Evolutionary conservation across 495 filamentous ascomycete genomes (phyloP).

Genomic region (Glonium stellatum): DNA sequence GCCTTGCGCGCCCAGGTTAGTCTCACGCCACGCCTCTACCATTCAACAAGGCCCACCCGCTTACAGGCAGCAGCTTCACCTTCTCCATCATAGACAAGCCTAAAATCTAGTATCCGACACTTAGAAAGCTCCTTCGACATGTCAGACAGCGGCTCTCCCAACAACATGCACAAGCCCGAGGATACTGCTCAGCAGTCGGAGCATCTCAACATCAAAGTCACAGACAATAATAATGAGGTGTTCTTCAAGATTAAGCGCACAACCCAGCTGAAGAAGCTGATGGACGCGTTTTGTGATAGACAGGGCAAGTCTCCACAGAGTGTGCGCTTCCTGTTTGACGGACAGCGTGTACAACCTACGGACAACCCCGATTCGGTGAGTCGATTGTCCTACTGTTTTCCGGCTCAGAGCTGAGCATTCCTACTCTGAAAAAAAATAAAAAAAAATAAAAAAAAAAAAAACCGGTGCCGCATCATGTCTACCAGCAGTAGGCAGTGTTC

Average conservation of each 20-base stretch:
- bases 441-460: no score
- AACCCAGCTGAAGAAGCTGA: slow-evolving; percentile 92
- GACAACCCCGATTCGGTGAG: slow-evolving; percentile 91
- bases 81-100: neutral
- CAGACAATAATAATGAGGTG: slow-evolving; percentile 99
- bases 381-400: slow-evolving; percentile 22
- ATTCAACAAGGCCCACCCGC: neutral
- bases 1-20: slow-evolving; percentile 9
- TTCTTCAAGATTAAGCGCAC: slow-evolving; percentile 99
- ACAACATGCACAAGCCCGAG: slow-evolving; percentile 49
- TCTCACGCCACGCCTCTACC: slow-evolving; percentile 12
- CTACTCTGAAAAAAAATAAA: no score
- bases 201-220: slow-evolving; percentile 99
- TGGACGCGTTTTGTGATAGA: slow-evolving; percentile 97
- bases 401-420: no score
- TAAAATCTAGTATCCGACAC: neutral
- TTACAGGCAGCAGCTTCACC: slow-evolving; percentile 3
- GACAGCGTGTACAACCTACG: slow-evolving; percentile 74
- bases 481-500: neutral
- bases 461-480: neutral
- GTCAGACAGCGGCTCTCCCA: slow-evolving; percentile 42
- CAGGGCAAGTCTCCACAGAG: slow-evolving; percentile 80
- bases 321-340: slow-evolving; percentile 94
- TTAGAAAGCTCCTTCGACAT: slow-evolving; percentile 31
- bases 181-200: slow-evolving; percentile 54